Base-by-base conservation (phyloP, 495 filamentous ascomycete species). In the Halenospora varia region DNA sequence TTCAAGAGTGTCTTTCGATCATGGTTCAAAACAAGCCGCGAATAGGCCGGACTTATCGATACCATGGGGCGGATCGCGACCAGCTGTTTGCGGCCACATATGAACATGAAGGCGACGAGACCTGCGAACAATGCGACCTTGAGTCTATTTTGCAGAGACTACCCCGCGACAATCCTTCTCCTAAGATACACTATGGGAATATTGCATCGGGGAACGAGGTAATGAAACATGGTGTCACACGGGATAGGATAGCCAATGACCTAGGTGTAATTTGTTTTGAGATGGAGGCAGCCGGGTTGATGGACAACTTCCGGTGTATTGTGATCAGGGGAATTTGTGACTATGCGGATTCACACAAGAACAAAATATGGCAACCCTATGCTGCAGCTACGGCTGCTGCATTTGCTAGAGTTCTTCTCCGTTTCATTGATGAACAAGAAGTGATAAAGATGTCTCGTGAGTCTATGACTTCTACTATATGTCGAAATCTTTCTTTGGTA, bases 201-300 rank as follows among this genome's bases (percentile, higher is more conserved):
- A 35, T 35, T 6, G 29, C 29, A 6, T 35, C 29, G 4, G 29
- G 29, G 6, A 35, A 35, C 13, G 29, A 35, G 29, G 29, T 35
- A 35, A 35, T 35, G 29, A 35, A 35, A 35, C 29, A 35, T 35
- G 29, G 29, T 35, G 13, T 13, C 13, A 35, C 29, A 6, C 29
- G 29, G 13, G 29, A 35, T 13, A 35, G 13, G 29, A 35, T 35
- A 35, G 29, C 29, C 29, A 35, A 35, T 4, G 13, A 35, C 4
- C 6, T 6, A 35, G 29, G 29, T 35, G 29, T 35, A 13, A 35
- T 35, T 35, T 35, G 29, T 35, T 35, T 35, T 13, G 29, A 35
- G 48, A 70, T 72, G 66, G 70, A 70, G 61, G 70, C 68, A 2
- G 70, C 70, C 0, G 68, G 70, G 11, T 10, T 72, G 10, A 62